phyloP scores from a whole-genome alignment of 768 basidiomycete species.

The Tylopilus vinaceipallidus region DNA sequence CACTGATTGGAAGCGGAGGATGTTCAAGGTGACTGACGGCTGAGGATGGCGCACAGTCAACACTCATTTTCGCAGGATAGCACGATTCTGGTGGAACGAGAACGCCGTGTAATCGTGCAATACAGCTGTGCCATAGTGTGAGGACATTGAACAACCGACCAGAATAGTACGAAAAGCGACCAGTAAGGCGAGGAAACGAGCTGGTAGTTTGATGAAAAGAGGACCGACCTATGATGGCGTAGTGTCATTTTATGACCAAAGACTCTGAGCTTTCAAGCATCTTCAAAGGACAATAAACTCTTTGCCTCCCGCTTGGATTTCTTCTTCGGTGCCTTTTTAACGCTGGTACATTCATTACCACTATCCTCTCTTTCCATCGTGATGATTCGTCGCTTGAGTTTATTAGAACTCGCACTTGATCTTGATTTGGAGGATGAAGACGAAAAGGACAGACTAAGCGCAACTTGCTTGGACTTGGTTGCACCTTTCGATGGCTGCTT shows the following conservation, averaged over 20 bases:
- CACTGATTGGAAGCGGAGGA: background rate
- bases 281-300: conserved; percentile 37
- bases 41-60: conserved; percentile 19
- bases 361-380: conserved; percentile 32
- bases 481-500: conserved; percentile 15
- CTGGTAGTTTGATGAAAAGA: conserved; percentile 4
- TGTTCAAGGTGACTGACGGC: background rate
- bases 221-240: conserved; percentile 5
- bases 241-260: too few species aligned
- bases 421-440: conserved; percentile 35
- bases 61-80: conserved; percentile 14
- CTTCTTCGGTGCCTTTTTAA: conserved; percentile 42
- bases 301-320: conserved; percentile 51
- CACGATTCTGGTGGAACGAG: background rate
- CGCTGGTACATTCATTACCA: conserved; percentile 17
- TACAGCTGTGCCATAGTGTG: conserved; percentile 3
- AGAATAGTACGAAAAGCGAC: conserved; percentile 6
- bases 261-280: conserved; percentile 21
- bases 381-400: conserved; percentile 37
- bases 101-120: conserved; percentile 2
- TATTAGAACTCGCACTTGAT: conserved; percentile 22
- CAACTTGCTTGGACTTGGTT: conserved; percentile 23
- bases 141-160: conserved; percentile 4
- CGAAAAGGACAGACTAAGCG: conserved; percentile 38
- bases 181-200: background rate